Evolutionary conservation across 768 basidiomycete genomes (phyloP).

Genomic region (Tulasnella sp.): DNA sequence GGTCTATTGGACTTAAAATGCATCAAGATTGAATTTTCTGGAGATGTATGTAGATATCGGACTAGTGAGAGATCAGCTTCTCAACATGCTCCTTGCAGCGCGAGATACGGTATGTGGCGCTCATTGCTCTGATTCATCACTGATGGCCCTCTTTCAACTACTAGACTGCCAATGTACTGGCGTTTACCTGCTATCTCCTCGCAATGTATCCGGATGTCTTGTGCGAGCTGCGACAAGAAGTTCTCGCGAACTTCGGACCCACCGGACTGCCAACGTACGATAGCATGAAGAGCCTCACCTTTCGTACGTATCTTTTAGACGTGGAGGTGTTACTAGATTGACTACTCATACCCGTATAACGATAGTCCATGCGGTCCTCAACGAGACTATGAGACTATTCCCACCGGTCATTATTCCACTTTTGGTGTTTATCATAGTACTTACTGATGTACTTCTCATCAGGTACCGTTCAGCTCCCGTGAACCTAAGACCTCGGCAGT

Average conservation of each 20-base stretch:
- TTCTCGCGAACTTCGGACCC: constrained; percentile 7
- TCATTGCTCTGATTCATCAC: background rate
- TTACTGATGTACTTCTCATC: background rate
- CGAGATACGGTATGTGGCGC: constrained; percentile 27
- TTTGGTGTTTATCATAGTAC: background rate
- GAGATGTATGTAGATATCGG: background rate
- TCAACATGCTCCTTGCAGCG: constrained; percentile 25
- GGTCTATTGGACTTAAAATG: no score
- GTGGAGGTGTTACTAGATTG: background rate
- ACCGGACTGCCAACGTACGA: constrained; percentile 19
- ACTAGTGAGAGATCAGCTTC: constrained; percentile 11
- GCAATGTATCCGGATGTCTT: constrained; percentile 22
- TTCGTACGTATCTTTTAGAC: background rate
- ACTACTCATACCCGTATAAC: background rate
- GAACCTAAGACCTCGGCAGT: constrained; percentile 13
- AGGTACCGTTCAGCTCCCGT: constrained; percentile 9
- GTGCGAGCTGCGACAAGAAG: constrained; percentile 21
- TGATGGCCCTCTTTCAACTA: background rate
- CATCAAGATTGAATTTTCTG: no score
- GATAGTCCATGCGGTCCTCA: constrained; percentile 27
- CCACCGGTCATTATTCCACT: constrained; percentile 22
- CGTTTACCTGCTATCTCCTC: constrained; percentile 24
- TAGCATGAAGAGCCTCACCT: constrained; percentile 20
- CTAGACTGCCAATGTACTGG: constrained; percentile 25
- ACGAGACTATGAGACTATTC: constrained; percentile 28